Percentiles rank a stretch among this genome's conserved stretches.
Evolutionary conservation across 2,329 filamentous ascomycete species (phyloP).

Genomic region (Ambrosiella cleistominuta): DNA sequence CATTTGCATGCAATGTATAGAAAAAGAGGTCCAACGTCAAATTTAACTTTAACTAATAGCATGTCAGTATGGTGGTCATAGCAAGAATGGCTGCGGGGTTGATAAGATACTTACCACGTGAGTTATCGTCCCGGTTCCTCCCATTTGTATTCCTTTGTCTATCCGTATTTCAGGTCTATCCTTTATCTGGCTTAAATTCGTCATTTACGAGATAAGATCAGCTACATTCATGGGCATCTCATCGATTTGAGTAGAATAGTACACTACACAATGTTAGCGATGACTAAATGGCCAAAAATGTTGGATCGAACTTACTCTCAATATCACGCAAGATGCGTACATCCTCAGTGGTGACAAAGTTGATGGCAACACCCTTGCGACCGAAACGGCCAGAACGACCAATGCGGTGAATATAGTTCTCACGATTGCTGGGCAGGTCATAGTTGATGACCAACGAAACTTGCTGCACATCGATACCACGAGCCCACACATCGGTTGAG

Average conservation of each 20-base stretch:
- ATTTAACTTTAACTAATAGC: background rate
- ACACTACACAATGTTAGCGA: slow-evolving; percentile 39
- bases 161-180: slow-evolving; percentile 4
- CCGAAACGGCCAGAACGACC: slow-evolving; percentile 90
- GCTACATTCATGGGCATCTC: slow-evolving; percentile 97
- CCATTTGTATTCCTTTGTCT: slow-evolving; percentile 11
- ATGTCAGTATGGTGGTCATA: background rate
- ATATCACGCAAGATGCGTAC: slow-evolving; percentile 95
- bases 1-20: background rate
- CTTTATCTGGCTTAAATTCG: background rate
- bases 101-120: slow-evolving; percentile 3
- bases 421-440: slow-evolving; percentile 91
- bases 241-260: slow-evolving; percentile 92
- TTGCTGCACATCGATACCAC: slow-evolving; percentile 97
- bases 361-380: slow-evolving; percentile 97
- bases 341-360: slow-evolving; percentile 97
- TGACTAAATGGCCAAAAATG: background rate
- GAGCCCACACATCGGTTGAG: slow-evolving; percentile 93
- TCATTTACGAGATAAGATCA: slow-evolving; percentile 34
- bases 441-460: slow-evolving; percentile 98
- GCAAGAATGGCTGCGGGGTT: no score
- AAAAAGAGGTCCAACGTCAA: background rate
- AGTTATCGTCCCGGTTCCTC: slow-evolving; percentile 13
- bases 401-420: slow-evolving; percentile 99
- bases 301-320: slow-evolving; percentile 45